Percentiles rank a stretch among this genome's conserved stretches.
Conservation (phyloP, 495 filamentous ascomycete genomes). For the Jackrogersella minutella region DNA sequence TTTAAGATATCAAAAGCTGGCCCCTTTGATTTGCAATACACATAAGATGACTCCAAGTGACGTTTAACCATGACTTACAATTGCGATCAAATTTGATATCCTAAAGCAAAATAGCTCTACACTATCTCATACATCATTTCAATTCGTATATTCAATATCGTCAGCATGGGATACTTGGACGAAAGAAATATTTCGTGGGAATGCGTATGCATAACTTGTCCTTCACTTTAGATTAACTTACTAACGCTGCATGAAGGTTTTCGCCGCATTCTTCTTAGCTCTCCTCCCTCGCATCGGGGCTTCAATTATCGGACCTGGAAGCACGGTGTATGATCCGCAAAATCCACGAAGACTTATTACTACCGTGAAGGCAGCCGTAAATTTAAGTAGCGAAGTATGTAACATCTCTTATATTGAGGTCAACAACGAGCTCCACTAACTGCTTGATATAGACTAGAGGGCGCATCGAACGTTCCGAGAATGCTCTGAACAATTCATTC, state of each 20-base stretch:
- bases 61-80: no score
- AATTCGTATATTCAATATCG: neutral
- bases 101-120: no score
- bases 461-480: slow-evolving; percentile 3
- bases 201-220: neutral
- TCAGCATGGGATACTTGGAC: no score
- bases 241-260: neutral
- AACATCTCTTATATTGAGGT: no score
- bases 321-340: neutral
- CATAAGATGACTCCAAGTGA: no score
- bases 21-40: neutral
- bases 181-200: neutral
- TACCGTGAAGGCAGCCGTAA: neutral
- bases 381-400: neutral
- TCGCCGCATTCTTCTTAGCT: neutral
- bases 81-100: no score
- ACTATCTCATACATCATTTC: neutral
- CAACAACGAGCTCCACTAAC: neutral
- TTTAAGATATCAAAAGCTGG: neutral
- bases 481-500: neutral
- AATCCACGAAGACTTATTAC: neutral
- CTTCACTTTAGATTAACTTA: neutral
- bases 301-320: neutral
- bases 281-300: neutral
- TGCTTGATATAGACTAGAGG: neutral